Conservation (phyloP, 192 early-diverging fungal species). For the Gigaspora rosea region DNA sequence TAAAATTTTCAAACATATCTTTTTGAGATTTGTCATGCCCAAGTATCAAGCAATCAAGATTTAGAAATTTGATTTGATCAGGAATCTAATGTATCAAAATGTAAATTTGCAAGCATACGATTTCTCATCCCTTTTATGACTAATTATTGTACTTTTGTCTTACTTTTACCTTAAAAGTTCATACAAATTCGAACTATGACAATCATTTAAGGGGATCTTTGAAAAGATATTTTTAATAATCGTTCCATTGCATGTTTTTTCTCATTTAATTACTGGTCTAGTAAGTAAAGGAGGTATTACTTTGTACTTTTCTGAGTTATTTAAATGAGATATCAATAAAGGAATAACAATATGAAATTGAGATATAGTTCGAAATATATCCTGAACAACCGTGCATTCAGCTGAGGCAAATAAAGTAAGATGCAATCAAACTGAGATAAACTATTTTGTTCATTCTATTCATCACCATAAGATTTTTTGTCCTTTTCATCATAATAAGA, state of each 20-base stretch:
- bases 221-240: constrained; percentile 22
- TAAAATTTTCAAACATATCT: not conserved
- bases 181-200: constrained; percentile 18
- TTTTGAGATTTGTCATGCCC: not conserved
- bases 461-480: too few species aligned
- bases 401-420: too few species aligned
- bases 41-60: constrained; percentile 16
- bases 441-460: too few species aligned
- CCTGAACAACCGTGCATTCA: too few species aligned
- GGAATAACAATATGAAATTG: too few species aligned
- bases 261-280: constrained; percentile 28
- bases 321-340: too few species aligned
- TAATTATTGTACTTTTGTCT: not conserved
- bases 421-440: too few species aligned
- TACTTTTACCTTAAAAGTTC: constrained; percentile 18
- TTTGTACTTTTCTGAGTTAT: too few species aligned
- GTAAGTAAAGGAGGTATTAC: constrained; percentile 27
- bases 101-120: constrained; percentile 31
- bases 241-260: constrained; percentile 8
- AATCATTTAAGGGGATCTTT: constrained; percentile 1
- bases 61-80: constrained; percentile 20
- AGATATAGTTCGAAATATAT: too few species aligned
- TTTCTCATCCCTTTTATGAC: constrained; percentile 11
- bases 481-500: too few species aligned
- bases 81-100: constrained; percentile 28